These are phyloP conservation scores for Misopates orontium DNA, from an alignment of 257 asterid genomes.

Conservation along the genomic window DNA sequence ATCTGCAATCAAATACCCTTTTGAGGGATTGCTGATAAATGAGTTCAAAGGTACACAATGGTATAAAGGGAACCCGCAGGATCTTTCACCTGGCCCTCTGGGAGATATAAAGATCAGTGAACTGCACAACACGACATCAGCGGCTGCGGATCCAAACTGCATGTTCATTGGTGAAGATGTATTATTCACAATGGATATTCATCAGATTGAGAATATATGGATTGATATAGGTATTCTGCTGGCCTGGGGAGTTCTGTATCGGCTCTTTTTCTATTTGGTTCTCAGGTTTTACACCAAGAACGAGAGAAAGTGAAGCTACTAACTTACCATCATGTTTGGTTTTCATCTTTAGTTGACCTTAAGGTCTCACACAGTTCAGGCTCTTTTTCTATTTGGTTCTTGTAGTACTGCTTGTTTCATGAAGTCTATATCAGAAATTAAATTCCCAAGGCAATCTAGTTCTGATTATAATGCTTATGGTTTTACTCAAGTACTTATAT, in stretches of 20 bases:
- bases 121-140: constrained; percentile 47
- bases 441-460: not conserved
- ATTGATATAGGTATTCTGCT: constrained; percentile 52
- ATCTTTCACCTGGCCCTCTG: constrained; percentile 81
- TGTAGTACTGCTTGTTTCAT: constrained; percentile 1
- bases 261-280: constrained; percentile 59
- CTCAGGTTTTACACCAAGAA: constrained; percentile 66
- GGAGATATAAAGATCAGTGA: constrained; percentile 64
- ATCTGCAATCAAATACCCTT: constrained; percentile 89
- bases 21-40: constrained; percentile 75
- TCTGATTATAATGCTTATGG: not conserved
- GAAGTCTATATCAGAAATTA: not conserved
- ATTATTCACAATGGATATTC: constrained; percentile 58
- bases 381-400: not conserved
- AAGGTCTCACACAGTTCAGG: constrained; percentile 5
- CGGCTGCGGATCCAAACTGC: constrained; percentile 35
- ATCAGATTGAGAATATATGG: constrained; percentile 51
- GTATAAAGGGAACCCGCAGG: constrained; percentile 46
- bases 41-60: constrained; percentile 72
- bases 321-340: not conserved
- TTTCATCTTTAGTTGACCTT: not conserved
- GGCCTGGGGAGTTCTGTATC: constrained; percentile 68
- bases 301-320: constrained; percentile 44
- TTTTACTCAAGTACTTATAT: too few relatives aligned
- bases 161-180: constrained; percentile 76